Base-by-base conservation (phyloP, 106 monocot species). In the Gastrodia elata region DNA sequence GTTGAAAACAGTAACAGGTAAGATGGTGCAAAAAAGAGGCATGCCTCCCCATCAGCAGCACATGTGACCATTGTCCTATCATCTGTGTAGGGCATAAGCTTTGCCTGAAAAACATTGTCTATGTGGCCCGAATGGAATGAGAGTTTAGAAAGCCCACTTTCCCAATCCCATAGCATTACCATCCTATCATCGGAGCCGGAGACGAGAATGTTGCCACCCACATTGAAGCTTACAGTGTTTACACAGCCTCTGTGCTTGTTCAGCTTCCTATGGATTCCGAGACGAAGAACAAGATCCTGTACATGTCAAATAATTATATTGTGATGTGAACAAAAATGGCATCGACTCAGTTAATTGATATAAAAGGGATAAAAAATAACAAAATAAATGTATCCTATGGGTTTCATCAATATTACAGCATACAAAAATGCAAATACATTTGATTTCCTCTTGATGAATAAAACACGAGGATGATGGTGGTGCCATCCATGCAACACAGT, bases 11-110 rank as follows among this genome's bases (percentile, higher is more conserved):
- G 30, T n/a, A n/a, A n/a, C 13, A 7, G 0, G 4, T 4, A 24
- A 52, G 52, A 52, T n/a, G 3, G 46, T 46, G 13, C 32, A n/a
- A n/a, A n/a, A 77, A 61, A 7, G 34, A 61, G 1, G 38, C 33
- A 26, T 78, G 92, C 92, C 88, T 97, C 90, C 35, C 92, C 97
- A 82, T 97, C 98, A 65, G 90, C 91, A 78, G 93, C 98, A 82
- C 98, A 91, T 36, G 98, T 98, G 34, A 93, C 80, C 57, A 98
- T 73, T 8, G 74, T 85, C 26, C 71, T 72, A 70, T 91, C 91
- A 79, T 91, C 77, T 33, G 91, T 80, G 43, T 78, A 87, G 8
- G 98, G 91, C 83, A 98, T 93, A 46, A 98, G 86, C 8, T 79
- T 77, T 25, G 93, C 98, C 43, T 93, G 86, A 58, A 98, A 98